Evolutionary conservation across 2,329 filamentous ascomycete genomes (phyloP), one percentile per base, ranked within the genome.

Genomic region (Botrytis paeoniae): DNA sequence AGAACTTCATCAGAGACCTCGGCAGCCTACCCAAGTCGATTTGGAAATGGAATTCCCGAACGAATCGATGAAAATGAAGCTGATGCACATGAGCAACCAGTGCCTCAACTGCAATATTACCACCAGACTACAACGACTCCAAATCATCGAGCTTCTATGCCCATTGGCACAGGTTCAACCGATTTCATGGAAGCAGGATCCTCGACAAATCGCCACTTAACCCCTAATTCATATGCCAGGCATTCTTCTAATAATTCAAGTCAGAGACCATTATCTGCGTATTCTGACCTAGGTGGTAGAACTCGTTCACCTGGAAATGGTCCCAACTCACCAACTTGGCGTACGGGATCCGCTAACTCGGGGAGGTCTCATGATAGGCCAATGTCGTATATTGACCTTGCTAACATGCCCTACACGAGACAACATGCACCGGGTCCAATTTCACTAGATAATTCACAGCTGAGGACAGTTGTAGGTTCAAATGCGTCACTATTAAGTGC

Each of bases 401-500:
- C 91, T 73, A 91, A 89, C 78, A 76, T 79, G 29, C 80, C 80
- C n/a, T 82, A 83, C 72, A 80, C 81, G 54, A 80, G 82, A 76
- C 76, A 79, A 20, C 69, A 68, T 41, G 76, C 80, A 37, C 81
- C 81, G 62, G 76, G 78, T 60, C 75, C 78, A 29, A 79, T 81
- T 32, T 78, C 80, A 35, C 86, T 97, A 74, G 93, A 97, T 82
- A 98, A 98, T 80, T 90, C 92, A 18, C 88, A 92, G 75, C 85
- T 99, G 66, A 91, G 93, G 74, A 90, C 87, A 72, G 91, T 89
- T 25, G 91, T 99, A 37, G 96, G 96, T 62, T 92, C 89, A 80
- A 97, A 97, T 84, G 95, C 95, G 5, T 97, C 95, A 32, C 86
- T 99, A 20, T 88, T 99, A 43, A 95, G 94, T 79, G 92, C 93